Percentiles rank a stretch among this genome's conserved stretches.
These are phyloP conservation scores for Effrenium voratum DNA, from an alignment of 73 alveolate species.

Conservation along the genomic window DNA sequence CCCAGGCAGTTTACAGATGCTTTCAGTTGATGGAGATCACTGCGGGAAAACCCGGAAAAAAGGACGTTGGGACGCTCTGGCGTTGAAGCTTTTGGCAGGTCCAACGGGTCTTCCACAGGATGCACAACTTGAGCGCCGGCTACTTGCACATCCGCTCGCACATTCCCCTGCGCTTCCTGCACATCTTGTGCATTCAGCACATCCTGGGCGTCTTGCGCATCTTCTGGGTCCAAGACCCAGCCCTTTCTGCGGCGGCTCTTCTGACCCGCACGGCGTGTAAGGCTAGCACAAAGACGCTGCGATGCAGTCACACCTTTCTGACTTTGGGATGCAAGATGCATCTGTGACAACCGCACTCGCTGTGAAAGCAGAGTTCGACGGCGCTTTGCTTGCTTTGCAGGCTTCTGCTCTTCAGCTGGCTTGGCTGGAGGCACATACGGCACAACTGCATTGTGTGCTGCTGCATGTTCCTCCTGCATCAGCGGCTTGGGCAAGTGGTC, in stretches of 20 bases:
- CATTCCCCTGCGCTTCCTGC: background rate
- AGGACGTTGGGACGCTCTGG: slow-evolving; percentile 60
- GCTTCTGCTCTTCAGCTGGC: background rate
- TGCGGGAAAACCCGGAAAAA: slow-evolving; percentile 68
- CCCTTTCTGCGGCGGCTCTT: background rate
- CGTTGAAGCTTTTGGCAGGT: background rate
- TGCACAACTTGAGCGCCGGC: background rate
- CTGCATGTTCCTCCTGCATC: background rate
- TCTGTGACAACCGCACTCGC: background rate
- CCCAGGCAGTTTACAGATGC: slow-evolving; percentile 50
- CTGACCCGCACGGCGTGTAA: background rate
- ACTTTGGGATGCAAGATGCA: background rate
- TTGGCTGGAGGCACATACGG: background rate
- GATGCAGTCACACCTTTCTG: background rate
- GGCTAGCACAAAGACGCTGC: slow-evolving; percentile 27
- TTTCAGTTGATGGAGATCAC: slow-evolving; percentile 34
- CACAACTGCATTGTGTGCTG: background rate
- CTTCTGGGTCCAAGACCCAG: slow-evolving; percentile 2
- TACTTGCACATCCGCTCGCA: background rate
- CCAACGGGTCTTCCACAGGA: background rate
- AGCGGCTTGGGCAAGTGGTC: no score
- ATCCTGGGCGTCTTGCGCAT: no score
- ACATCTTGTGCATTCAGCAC: background rate
- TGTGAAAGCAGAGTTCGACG: slow-evolving; percentile 49
- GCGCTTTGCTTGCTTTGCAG: background rate